Conservation (phyloP, 2,329 filamentous ascomycete species). For the Diaporthe capsici region DNA sequence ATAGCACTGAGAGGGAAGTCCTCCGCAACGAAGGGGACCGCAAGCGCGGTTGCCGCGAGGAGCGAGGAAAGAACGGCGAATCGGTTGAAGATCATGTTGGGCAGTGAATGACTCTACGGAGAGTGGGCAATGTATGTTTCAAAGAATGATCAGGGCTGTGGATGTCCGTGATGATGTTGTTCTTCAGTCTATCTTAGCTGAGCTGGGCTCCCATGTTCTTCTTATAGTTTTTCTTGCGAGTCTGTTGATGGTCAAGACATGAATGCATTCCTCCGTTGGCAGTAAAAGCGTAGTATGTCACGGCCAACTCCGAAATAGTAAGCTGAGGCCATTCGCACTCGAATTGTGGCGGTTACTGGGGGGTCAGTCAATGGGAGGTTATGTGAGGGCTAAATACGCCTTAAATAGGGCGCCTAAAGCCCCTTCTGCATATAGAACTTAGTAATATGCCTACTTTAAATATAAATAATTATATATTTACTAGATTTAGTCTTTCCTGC, state of each 20-base stretch:
- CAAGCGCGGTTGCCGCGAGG: background rate
- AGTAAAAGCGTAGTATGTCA: background rate
- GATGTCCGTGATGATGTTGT: conserved; percentile 8
- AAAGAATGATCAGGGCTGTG: conserved; percentile 1
- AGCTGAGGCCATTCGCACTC: background rate
- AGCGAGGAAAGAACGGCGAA: background rate
- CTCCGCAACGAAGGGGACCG: background rate
- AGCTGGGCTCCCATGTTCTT: background rate
- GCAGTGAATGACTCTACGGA: background rate
- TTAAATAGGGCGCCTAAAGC: too few species aligned
- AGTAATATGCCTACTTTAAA: too few species aligned
- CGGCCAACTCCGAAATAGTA: background rate
- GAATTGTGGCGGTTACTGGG: too few species aligned
- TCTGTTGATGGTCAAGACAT: too few species aligned
- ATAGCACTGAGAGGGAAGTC: conserved; percentile 3
- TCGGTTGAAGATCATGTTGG: conserved; percentile 18
- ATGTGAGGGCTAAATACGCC: too few species aligned
- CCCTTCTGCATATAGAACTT: too few species aligned
- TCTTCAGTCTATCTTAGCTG: background rate
- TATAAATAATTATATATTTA: too few species aligned
- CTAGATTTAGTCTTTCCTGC: too few species aligned
- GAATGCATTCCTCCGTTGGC: too few species aligned
- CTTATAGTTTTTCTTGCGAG: conserved; percentile 4
- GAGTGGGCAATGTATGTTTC: background rate
- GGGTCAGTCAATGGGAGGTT: too few species aligned